These are phyloP conservation scores for Fraxinus albicans DNA, from an alignment of 305 asterid genomes.

Conservation along the genomic window DNA sequence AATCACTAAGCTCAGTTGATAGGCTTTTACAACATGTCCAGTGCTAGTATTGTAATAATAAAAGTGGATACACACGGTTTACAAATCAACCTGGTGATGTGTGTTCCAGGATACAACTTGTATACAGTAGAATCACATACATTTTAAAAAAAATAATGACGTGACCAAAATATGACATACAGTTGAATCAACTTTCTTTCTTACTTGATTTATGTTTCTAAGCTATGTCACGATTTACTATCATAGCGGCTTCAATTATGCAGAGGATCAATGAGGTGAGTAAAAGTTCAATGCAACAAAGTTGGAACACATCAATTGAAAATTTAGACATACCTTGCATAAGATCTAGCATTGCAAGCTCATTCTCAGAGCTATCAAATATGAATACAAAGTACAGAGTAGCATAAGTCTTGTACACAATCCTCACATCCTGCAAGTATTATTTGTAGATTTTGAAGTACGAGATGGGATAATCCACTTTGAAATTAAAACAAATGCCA, in stretches of 20 bases:
- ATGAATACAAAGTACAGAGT: slow-evolving; percentile 78
- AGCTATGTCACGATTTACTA: slow-evolving; percentile 11
- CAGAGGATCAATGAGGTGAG: not conserved
- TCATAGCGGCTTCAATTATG: slow-evolving; percentile 2
- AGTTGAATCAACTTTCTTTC: not conserved
- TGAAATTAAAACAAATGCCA: not conserved
- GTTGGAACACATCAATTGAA: slow-evolving; percentile 3
- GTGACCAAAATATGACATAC: not conserved
- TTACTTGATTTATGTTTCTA: not conserved
- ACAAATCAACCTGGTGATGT: not conserved
- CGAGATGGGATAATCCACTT: not conserved
- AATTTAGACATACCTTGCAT: slow-evolving; percentile 74
- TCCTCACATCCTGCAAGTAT: slow-evolving; percentile 67
- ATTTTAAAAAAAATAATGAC: not conserved
- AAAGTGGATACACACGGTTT: not conserved
- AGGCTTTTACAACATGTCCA: not conserved
- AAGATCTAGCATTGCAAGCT: slow-evolving; percentile 96
- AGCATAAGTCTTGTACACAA: slow-evolving; percentile 87
- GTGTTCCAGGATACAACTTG: not conserved
- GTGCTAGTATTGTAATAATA: not conserved
- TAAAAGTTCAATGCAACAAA: not conserved
- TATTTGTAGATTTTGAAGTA: not conserved
- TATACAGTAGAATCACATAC: not conserved
- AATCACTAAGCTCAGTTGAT: not conserved
- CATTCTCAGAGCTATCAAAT: slow-evolving; percentile 81